A percentile compares a stretch with the other conserved stretches of the same genome.
Conservation (phyloP, 2,329 filamentous ascomycete species). For the Colletotrichum euphorbiae region DNA sequence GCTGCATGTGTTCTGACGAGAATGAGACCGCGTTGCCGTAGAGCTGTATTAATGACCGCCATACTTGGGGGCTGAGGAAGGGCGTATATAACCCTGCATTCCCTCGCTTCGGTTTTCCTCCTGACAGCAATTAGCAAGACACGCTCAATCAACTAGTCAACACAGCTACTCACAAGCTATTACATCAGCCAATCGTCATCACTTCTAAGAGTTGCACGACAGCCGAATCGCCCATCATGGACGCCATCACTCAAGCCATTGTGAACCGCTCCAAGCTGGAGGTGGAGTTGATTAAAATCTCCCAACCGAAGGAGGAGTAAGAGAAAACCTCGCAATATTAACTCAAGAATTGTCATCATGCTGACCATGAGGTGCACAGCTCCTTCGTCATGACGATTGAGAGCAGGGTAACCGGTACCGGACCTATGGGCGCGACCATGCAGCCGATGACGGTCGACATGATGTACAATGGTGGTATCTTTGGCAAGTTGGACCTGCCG, state of each 20-base stretch:
- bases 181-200: constrained; percentile 26
- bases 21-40: not conserved
- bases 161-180: constrained; percentile 8
- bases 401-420: constrained; percentile 47
- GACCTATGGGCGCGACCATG: constrained; percentile 47
- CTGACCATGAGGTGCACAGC: constrained; percentile 40
- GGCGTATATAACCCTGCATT: constrained; percentile 27
- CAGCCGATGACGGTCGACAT: constrained; percentile 46
- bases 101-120: not conserved
- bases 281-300: constrained; percentile 47
- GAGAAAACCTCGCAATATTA: constrained; percentile 13
- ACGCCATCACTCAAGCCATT: constrained; percentile 46
- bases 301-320: constrained; percentile 47
- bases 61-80: constrained; percentile 13
- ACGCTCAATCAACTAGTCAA: not conserved
- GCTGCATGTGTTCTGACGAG: constrained; percentile 36
- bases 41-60: constrained; percentile 16
- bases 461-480: constrained; percentile 45
- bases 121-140: not conserved
- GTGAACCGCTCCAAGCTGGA: constrained; percentile 46
- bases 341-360: not conserved
- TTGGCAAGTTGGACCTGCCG: constrained; percentile 48
- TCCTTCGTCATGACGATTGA: constrained; percentile 47
- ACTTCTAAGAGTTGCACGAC: constrained; percentile 11
- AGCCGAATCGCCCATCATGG: constrained; percentile 40